These are phyloP conservation scores for Cadophora sp. DNA, from an alignment of 2,329 filamentous ascomycete species.

Conservation along the genomic window DNA sequence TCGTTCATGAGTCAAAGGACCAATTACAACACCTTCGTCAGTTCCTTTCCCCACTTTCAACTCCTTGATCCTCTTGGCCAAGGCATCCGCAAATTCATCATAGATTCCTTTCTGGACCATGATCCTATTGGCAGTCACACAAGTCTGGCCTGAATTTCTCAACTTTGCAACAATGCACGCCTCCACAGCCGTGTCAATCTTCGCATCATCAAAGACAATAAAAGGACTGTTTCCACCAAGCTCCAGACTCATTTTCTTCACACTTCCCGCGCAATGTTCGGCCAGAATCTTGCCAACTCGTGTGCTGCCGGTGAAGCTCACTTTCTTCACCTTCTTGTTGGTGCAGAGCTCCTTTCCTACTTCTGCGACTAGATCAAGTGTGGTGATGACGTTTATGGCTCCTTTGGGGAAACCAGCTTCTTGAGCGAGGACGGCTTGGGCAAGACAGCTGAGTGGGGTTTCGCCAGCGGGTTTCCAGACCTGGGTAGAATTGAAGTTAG, in stretches of 20 bases:
- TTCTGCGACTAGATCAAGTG: slow-evolving; percentile 50
- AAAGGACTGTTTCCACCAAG: slow-evolving; percentile 94
- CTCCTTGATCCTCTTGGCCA: slow-evolving; percentile 46
- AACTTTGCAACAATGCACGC: slow-evolving; percentile 88
- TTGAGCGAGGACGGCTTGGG: slow-evolving; percentile 77
- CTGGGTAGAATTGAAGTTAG: not conserved
- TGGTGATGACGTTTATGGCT: slow-evolving; percentile 71
- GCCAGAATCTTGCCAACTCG: slow-evolving; percentile 49
- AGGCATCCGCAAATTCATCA: slow-evolving; percentile 48
- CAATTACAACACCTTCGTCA: slow-evolving; percentile 30
- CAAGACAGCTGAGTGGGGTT: slow-evolving; percentile 74
- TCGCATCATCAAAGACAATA: slow-evolving; percentile 94
- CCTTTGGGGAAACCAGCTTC: slow-evolving; percentile 79
- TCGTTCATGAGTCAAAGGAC: slow-evolving; percentile 30
- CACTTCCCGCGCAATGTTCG: slow-evolving; percentile 43
- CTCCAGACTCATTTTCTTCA: slow-evolving; percentile 54
- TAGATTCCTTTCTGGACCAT: slow-evolving; percentile 58
- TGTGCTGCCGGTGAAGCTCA: slow-evolving; percentile 72
- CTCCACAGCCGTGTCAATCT: slow-evolving; percentile 81
- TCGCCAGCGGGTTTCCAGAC: slow-evolving; percentile 89
- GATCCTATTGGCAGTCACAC: slow-evolving; percentile 53
- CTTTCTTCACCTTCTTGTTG: slow-evolving; percentile 48
- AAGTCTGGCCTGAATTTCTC: slow-evolving; percentile 81
- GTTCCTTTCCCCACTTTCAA: slow-evolving; percentile 35
- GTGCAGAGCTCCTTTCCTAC: slow-evolving; percentile 47